A percentile compares a stretch with the other conserved stretches of the same genome.
These are phyloP conservation scores for Forsythia viridissima DNA, from an alignment of 257 asterid genomes.

Conservation along the genomic window DNA sequence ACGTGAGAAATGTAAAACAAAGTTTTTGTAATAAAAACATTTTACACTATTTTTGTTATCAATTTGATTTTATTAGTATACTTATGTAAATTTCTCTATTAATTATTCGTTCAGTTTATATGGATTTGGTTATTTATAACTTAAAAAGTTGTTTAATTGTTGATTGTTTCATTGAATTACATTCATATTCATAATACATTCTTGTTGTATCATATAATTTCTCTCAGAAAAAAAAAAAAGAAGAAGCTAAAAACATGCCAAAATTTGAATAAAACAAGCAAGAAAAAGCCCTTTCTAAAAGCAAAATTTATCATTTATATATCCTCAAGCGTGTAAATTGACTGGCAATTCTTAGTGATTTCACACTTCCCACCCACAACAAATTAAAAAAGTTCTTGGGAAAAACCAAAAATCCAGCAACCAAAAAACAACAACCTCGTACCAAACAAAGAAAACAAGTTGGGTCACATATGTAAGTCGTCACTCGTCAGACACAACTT, in stretches of 20 bases:
- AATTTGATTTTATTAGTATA: too few relatives aligned
- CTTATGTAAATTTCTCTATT: too few relatives aligned
- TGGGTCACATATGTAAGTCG: neutral
- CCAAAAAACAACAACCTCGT: neutral
- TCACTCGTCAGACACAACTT: neutral
- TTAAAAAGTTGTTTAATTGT: too few relatives aligned
- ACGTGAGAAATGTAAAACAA: too few relatives aligned
- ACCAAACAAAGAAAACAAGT: slow-evolving; percentile 3
- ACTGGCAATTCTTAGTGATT: neutral
- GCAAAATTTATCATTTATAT: neutral
- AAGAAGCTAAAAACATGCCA: too few relatives aligned
- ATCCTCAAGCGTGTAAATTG: neutral
- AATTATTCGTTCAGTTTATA: too few relatives aligned
- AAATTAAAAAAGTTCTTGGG: neutral
- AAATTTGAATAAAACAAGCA: neutral
- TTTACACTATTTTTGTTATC: too few relatives aligned
- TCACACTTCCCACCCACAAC: neutral
- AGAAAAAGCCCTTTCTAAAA: neutral
- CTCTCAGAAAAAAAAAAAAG: neutral
- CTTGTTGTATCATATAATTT: too few relatives aligned
- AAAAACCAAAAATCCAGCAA: neutral
- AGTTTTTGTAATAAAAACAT: too few relatives aligned
- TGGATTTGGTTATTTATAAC: too few relatives aligned
- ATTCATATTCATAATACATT: too few relatives aligned
- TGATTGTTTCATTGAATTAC: too few relatives aligned